phyloP scores from a whole-genome alignment of 192 early-diverging fungal genomes.

The Coemansia sp. region DNA sequence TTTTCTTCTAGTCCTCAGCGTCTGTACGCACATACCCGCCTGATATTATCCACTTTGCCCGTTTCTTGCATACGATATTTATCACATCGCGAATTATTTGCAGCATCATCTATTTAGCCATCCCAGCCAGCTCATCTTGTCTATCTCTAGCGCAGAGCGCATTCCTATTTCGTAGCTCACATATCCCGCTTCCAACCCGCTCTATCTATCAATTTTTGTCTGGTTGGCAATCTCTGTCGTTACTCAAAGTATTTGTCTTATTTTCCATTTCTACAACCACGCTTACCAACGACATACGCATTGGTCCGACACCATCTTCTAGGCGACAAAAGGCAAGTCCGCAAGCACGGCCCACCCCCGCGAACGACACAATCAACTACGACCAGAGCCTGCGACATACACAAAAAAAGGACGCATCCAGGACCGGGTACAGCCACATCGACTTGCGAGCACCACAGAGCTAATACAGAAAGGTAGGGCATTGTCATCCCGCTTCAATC shows the following conservation, averaged over 20 bases:
- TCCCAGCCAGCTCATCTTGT: not conserved
- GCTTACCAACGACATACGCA: not conserved
- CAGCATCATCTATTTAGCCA: not conserved
- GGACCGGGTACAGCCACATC: not conserved
- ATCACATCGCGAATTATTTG: constrained; percentile 5
- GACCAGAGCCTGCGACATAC: not conserved
- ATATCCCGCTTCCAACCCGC: not conserved
- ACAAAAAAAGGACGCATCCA: not conserved
- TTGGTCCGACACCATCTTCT: not conserved
- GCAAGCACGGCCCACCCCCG: not conserved
- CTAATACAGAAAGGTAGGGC: constrained; percentile 1
- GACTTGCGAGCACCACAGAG: not conserved
- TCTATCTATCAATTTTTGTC: not conserved
- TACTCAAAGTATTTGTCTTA: not conserved
- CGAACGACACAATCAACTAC: not conserved
- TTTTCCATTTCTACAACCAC: not conserved
- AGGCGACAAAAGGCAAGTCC: not conserved
- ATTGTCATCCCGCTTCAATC: not conserved
- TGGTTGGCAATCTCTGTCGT: not conserved
- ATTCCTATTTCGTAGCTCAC: not conserved
- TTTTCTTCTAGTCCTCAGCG: not conserved
- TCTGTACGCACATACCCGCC: not conserved
- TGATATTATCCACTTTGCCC: not conserved
- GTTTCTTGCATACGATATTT: not conserved
- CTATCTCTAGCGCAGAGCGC: not conserved